phyloP scores from a whole-genome alignment of 805 yeast genomes.

The Myxozyma melibiosi region DNA sequence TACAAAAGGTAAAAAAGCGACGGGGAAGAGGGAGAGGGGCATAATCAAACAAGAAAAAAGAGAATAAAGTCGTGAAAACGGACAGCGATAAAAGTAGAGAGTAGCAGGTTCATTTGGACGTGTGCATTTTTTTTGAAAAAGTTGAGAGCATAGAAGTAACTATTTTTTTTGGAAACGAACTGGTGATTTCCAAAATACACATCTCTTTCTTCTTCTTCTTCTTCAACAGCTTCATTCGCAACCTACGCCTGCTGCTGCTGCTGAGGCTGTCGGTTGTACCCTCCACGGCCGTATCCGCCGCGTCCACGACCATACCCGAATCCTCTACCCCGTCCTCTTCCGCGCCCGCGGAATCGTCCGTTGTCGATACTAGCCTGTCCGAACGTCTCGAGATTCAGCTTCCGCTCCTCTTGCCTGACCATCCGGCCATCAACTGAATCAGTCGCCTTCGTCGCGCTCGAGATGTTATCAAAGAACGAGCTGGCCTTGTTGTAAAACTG shows the following conservation, averaged over 20 bases:
- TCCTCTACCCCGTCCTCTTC: slow-evolving; percentile 54
- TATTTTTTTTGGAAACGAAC: no score
- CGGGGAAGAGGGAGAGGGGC: no score
- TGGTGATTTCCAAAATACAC: no score
- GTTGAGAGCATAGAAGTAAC: no score
- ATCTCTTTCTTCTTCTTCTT: no score
- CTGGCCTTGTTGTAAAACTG: slow-evolving; percentile 72
- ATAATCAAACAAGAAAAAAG: no score
- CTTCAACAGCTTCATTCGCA: no score
- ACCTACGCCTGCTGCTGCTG: slow-evolving; percentile 14
- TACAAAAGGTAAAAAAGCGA: no score
- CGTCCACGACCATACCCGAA: slow-evolving; percentile 40
- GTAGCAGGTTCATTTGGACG: no score
- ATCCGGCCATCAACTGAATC: slow-evolving; percentile 48
- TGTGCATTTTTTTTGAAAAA: no score
- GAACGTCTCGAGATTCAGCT: slow-evolving; percentile 77
- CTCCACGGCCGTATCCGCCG: slow-evolving; percentile 40
- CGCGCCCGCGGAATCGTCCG: slow-evolving; percentile 51
- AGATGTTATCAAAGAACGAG: slow-evolving; percentile 86
- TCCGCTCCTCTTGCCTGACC: slow-evolving; percentile 74
- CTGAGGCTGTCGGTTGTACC: slow-evolving; percentile 1
- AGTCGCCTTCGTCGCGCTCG: slow-evolving; percentile 57
- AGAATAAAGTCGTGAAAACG: no score
- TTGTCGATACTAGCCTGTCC: slow-evolving; percentile 63
- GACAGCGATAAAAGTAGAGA: no score